Evolutionary conservation across 2,329 filamentous ascomycete genomes (phyloP).

Genomic region (Pestalotiopsis sp.): DNA sequence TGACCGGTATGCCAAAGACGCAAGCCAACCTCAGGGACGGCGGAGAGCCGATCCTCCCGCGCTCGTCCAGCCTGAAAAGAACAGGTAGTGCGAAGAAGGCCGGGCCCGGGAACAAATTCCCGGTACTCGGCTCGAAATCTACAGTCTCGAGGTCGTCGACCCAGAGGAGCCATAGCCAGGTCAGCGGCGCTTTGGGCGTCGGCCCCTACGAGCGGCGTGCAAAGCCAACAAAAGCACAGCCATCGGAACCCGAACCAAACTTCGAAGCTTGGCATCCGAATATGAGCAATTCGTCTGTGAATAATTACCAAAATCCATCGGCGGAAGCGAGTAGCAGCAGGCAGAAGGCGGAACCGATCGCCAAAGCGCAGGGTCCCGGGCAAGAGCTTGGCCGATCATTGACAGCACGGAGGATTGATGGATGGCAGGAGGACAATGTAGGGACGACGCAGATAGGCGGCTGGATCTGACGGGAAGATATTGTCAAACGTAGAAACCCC

Average conservation of each 20-base stretch:
- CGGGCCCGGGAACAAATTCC: too few species aligned
- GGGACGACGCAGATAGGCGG: background rate
- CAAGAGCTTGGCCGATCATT: background rate
- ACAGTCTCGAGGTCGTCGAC: too few species aligned
- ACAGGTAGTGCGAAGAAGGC: background rate
- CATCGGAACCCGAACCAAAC: too few species aligned
- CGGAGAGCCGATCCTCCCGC: background rate
- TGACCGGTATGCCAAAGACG: background rate
- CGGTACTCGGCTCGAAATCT: too few species aligned
- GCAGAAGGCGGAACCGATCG: background rate
- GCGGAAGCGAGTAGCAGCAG: background rate
- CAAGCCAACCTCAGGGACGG: background rate
- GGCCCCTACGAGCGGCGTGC: too few species aligned
- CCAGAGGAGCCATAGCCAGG: too few species aligned
- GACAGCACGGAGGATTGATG: background rate
- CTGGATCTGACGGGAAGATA: background rate
- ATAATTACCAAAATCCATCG: too few species aligned
- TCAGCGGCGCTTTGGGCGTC: too few species aligned
- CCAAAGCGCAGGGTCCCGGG: background rate
- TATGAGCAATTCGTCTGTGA: too few species aligned
- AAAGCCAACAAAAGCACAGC: too few species aligned
- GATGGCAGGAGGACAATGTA: background rate
- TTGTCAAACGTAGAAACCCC: background rate
- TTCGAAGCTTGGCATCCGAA: too few species aligned
- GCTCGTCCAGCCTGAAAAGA: background rate